A percentile compares a stretch with the other conserved stretches of the same genome.
These are phyloP conservation scores for Jamesozyma hellenica DNA, from an alignment of 805 yeast species.

Conservation along the genomic window DNA sequence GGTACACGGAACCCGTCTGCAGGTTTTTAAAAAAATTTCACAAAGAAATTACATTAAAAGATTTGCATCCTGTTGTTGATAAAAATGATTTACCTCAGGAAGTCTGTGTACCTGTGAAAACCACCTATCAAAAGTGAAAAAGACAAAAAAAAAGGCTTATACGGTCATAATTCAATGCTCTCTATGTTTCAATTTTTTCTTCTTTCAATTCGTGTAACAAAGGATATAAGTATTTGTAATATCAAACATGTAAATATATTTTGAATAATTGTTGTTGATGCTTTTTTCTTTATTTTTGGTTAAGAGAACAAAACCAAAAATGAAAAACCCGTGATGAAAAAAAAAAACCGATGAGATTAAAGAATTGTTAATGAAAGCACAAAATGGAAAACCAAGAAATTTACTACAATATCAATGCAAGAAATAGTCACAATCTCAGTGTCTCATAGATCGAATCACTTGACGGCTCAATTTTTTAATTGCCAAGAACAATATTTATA, in stretches of 20 bases:
- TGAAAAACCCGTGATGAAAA: too few species aligned
- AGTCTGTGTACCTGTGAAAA: conserved; percentile 10
- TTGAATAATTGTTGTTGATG: too few species aligned
- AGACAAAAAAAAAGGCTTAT: background rate
- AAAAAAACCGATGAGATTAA: too few species aligned
- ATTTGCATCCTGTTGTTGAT: conserved; percentile 10
- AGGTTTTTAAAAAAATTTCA: conserved; percentile 33
- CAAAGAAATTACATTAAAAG: conserved; percentile 20
- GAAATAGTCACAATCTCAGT: conserved; percentile 66
- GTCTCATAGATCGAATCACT: conserved; percentile 65
- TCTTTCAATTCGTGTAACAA: too few species aligned
- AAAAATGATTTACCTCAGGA: conserved; percentile 10
- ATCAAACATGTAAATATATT: background rate
- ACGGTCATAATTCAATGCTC: conserved; percentile 41
- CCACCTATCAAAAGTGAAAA: conserved; percentile 4
- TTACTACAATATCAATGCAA: conserved; percentile 37
- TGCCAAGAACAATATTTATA: conserved; percentile 62
- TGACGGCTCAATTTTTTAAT: conserved; percentile 75
- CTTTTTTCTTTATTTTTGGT: too few species aligned
- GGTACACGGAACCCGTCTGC: conserved; percentile 50
- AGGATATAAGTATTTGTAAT: background rate
- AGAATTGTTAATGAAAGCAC: background rate
- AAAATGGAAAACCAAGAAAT: background rate
- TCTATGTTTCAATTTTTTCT: too few species aligned
- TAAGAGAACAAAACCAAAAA: too few species aligned